A percentile compares a stretch with the other conserved stretches of the same genome.
phyloP scores from a whole-genome alignment of 352 stramenopile genomes.

The Phytophthora sojae region DNA sequence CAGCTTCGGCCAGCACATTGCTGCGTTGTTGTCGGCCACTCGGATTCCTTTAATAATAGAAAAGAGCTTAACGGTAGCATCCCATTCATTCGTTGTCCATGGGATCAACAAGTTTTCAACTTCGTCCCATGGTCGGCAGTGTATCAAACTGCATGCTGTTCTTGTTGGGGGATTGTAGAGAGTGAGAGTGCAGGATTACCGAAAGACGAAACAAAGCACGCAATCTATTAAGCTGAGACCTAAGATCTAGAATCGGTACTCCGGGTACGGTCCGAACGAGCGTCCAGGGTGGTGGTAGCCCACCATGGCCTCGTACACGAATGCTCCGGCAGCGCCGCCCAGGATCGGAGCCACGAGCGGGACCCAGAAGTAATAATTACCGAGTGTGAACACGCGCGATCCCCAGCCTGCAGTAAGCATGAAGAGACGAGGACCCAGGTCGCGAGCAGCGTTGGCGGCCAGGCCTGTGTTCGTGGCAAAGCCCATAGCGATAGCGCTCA shows the following conservation, averaged over 20 bases:
- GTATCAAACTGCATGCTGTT: background rate
- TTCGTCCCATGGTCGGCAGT: no score
- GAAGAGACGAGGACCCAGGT: constrained; percentile 75
- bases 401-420: constrained; percentile 72
- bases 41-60: no score
- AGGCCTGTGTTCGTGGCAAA: constrained; percentile 87
- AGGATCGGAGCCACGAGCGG: constrained; percentile 73
- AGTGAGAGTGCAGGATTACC: background rate
- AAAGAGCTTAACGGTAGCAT: background rate
- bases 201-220: constrained; percentile 5
- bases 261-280: constrained; percentile 30
- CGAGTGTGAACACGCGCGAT: constrained; percentile 70
- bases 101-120: no score
- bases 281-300: constrained; percentile 55
- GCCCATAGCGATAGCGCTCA: constrained; percentile 75
- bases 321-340: constrained; percentile 60
- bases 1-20: background rate
- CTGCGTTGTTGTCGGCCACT: background rate
- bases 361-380: constrained; percentile 78
- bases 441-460: constrained; percentile 74
- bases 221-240: constrained; percentile 22
- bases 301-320: constrained; percentile 72
- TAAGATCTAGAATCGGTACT: constrained; percentile 32
- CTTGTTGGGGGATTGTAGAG: background rate
- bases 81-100: background rate